phyloP scores from a whole-genome alignment of 2,329 filamentous ascomycete genomes.

The Nannizziopsis barbatae region DNA sequence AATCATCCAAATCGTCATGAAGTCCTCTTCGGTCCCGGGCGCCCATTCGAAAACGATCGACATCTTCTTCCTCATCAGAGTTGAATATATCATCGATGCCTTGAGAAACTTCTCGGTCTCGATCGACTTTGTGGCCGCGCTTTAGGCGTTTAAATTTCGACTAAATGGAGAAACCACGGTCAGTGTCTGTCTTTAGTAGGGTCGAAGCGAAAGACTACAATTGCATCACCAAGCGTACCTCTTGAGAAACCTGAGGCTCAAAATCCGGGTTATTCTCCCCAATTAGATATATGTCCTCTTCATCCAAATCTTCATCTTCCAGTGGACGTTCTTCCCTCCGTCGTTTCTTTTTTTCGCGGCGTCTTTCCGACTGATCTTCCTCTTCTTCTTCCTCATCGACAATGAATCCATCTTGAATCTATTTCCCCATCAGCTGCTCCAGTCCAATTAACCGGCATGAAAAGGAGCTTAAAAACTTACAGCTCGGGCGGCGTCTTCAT shows the following conservation, averaged over 20 bases:
- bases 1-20: slow-evolving; percentile 79
- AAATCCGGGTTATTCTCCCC: slow-evolving; percentile 66
- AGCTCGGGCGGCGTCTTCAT: slow-evolving; percentile 69
- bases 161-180: slow-evolving; percentile 1
- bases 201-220: slow-evolving; percentile 3
- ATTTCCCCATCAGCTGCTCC: slow-evolving; percentile 11
- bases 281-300: slow-evolving; percentile 92
- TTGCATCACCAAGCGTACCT: slow-evolving; percentile 44
- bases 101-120: slow-evolving; percentile 49
- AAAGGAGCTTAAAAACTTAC: slow-evolving; percentile 38
- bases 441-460: background rate
- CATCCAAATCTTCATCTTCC: slow-evolving; percentile 75
- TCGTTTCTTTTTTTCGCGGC: slow-evolving; percentile 63
- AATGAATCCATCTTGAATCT: slow-evolving; percentile 93
- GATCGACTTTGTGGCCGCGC: slow-evolving; percentile 67
- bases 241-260: slow-evolving; percentile 53
- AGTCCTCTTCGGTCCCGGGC: slow-evolving; percentile 45
- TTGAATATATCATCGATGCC: slow-evolving; percentile 89
- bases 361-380: slow-evolving; percentile 50
- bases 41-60: slow-evolving; percentile 37
- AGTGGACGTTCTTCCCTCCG: slow-evolving; percentile 65
- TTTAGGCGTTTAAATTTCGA: slow-evolving; percentile 95
- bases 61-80: slow-evolving; percentile 72
- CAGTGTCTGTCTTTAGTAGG: background rate
- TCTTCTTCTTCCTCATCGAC: slow-evolving; percentile 83